These are phyloP conservation scores for Teratosphaeria gauchensis DNA, from an alignment of 2,329 filamentous ascomycete genomes.

Conservation along the genomic window DNA sequence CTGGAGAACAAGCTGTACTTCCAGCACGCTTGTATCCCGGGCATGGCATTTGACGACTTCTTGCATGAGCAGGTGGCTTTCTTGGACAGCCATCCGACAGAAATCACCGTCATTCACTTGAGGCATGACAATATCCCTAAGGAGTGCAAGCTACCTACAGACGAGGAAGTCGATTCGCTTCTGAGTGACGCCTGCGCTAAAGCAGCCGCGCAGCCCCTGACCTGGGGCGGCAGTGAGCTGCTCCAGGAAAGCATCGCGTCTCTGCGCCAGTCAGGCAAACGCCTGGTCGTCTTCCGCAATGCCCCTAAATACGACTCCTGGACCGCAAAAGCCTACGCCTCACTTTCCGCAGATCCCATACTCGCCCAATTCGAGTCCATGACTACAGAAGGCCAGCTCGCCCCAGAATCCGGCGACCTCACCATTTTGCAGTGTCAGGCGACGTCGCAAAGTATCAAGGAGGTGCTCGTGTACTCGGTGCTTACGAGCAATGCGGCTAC, in stretches of 20 bases:
- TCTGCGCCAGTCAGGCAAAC: background rate
- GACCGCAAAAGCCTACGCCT: background rate
- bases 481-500: background rate
- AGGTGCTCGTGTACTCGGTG: background rate
- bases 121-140: background rate
- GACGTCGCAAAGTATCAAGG: background rate
- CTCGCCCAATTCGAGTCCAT: background rate
- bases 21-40: background rate
- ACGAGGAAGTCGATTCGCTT: background rate
- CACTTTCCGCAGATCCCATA: background rate
- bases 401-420: background rate
- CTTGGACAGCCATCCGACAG: background rate
- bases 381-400: background rate
- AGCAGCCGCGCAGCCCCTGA: background rate
- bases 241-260: background rate
- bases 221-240: background rate
- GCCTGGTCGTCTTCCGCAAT: background rate
- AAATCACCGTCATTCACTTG: background rate
- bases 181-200: background rate
- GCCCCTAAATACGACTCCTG: background rate
- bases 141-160: background rate
- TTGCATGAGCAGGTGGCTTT: background rate
- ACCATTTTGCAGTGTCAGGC: background rate
- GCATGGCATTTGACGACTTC: background rate
- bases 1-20: conserved; percentile 1